Conservation (phyloP, 2,329 filamentous ascomycete genomes). For the Annulohypoxylon truncatum region DNA sequence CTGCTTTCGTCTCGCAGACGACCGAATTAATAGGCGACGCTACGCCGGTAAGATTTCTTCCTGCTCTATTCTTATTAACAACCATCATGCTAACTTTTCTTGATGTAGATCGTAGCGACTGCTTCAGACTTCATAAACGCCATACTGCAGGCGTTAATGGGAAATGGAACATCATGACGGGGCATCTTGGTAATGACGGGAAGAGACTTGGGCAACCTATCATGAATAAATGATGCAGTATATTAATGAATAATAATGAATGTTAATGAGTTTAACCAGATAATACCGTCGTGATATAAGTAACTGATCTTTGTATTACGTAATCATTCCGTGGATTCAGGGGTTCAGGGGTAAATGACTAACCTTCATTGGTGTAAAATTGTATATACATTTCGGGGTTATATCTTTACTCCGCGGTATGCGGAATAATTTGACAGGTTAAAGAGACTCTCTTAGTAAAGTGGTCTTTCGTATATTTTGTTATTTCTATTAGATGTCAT, state of each 20-base stretch:
- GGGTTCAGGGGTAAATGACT: neutral
- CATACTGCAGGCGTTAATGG: conserved; percentile 45
- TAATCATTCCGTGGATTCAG: neutral
- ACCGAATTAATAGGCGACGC: conserved; percentile 58
- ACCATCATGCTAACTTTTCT: conserved; percentile 17
- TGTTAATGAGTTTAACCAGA: conserved; percentile 30
- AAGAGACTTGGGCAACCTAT: conserved; percentile 25
- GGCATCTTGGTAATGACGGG: conserved; percentile 29
- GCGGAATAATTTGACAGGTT: neutral
- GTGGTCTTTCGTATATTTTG: neutral
- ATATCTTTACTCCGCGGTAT: neutral
- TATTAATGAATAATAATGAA: conserved; percentile 45
- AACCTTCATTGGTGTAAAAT: neutral
- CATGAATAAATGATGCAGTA: conserved; percentile 35
- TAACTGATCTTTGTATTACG: neutral
- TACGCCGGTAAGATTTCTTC: conserved; percentile 52
- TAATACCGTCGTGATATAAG: neutral
- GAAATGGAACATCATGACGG: conserved; percentile 20
- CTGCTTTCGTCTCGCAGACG: conserved; percentile 56
- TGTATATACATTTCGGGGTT: neutral
- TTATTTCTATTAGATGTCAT: neutral
- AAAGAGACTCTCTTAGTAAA: neutral
- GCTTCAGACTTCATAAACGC: conserved; percentile 48
- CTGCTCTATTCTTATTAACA: neutral
- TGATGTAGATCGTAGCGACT: conserved; percentile 45